Evolutionary conservation across 192 early-diverging fungal genomes (phyloP).

Genomic region (Podila clonocystis): DNA sequence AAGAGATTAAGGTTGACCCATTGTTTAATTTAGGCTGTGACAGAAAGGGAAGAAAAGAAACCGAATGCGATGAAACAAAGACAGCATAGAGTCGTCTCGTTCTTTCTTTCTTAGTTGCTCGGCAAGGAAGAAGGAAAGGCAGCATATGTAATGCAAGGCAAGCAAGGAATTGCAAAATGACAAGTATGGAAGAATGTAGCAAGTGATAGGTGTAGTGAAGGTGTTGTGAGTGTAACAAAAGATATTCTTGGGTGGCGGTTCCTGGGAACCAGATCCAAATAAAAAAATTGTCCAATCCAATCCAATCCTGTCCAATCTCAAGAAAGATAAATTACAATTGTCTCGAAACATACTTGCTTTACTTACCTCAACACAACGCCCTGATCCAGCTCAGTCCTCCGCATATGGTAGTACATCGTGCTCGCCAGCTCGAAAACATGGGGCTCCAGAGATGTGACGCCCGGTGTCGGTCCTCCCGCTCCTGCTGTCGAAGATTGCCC

Average conservation of each 20-base stretch:
- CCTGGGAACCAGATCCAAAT: not conserved
- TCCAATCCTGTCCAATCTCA: not conserved
- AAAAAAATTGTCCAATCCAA: not conserved
- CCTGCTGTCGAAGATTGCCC: constrained; percentile 5
- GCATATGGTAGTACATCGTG: constrained; percentile 75
- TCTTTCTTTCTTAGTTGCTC: too few species aligned
- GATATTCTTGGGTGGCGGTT: too few species aligned
- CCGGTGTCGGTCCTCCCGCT: not conserved
- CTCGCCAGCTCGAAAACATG: constrained; percentile 77
- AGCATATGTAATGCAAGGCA: too few species aligned
- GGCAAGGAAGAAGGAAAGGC: too few species aligned
- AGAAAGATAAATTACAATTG: not conserved
- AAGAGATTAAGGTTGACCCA: not conserved
- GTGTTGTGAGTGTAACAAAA: too few species aligned
- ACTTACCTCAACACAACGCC: constrained; percentile 70
- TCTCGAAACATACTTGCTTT: not conserved
- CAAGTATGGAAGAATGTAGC: too few species aligned
- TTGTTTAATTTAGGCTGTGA: too few species aligned
- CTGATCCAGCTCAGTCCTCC: constrained; percentile 72
- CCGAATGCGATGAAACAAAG: too few species aligned
- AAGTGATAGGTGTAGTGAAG: too few species aligned
- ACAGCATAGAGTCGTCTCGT: too few species aligned
- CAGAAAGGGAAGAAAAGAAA: too few species aligned
- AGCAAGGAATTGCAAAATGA: too few species aligned
- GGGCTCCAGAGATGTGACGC: constrained; percentile 52